Conservation (phyloP, 345 rosid species). For the Eucalyptus erythrocorys region DNA sequence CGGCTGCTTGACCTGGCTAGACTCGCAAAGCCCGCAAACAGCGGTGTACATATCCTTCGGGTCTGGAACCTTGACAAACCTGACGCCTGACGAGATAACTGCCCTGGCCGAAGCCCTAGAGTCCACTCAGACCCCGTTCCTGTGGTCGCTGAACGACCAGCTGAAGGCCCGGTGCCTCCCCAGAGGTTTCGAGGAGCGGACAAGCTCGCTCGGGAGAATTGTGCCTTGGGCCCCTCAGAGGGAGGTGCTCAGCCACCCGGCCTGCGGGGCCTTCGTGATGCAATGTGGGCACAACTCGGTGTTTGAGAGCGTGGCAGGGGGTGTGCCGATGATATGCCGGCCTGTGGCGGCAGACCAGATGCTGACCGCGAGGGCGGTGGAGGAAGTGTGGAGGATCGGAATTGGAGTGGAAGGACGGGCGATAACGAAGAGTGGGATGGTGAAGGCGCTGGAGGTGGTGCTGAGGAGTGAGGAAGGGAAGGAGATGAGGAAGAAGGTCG, state of each 20-base stretch:
- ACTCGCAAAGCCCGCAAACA: conserved; percentile 10
- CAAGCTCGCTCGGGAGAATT: conserved; percentile 19
- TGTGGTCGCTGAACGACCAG: conserved; percentile 6
- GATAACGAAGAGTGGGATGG: conserved; percentile 13
- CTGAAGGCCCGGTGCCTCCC: not conserved
- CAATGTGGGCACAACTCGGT: conserved; percentile 46
- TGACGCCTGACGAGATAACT: conserved; percentile 21
- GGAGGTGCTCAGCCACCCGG: conserved; percentile 22
- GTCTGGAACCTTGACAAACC: conserved; percentile 6
- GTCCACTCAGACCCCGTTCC: conserved; percentile 18
- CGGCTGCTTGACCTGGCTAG: conserved; percentile 47
- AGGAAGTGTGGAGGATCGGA: conserved; percentile 44
- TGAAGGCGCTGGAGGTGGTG: conserved; percentile 20
- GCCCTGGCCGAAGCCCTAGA: conserved; percentile 45
- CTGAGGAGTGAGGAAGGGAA: conserved; percentile 20
- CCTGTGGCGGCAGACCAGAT: conserved; percentile 44
- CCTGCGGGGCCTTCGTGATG: conserved; percentile 28
- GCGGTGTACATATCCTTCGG: conserved; percentile 59
- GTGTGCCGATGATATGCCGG: conserved; percentile 53
- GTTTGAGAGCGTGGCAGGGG: conserved; percentile 33
- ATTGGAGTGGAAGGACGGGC: conserved; percentile 12
- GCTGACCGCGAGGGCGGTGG: conserved; percentile 26
- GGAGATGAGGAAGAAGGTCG: conserved; percentile 18
- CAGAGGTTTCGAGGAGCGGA: conserved; percentile 16
- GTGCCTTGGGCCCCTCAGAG: conserved; percentile 56